These are phyloP conservation scores for Arabidopsis thaliana DNA, from an alignment of 345 rosid genomes.

Conservation along the genomic window DNA sequence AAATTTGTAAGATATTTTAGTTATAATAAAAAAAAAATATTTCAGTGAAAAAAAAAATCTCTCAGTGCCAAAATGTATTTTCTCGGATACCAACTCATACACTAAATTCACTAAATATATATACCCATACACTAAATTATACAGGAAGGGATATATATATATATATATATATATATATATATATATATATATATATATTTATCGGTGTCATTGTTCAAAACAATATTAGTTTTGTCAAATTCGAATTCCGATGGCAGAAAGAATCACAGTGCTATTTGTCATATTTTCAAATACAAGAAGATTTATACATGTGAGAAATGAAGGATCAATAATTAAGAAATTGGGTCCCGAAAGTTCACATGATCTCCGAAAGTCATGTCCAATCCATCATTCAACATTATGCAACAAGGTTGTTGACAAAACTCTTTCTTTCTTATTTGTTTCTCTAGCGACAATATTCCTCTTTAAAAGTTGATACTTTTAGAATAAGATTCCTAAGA, in stretches of 20 bases:
- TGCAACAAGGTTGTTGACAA: conserved; percentile 40
- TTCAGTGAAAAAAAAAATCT: no score
- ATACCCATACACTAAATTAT: no score
- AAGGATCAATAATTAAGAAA: conserved; percentile 31
- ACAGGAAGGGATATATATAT: no score
- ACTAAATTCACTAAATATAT: no score
- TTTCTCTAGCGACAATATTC: conserved; percentile 19
- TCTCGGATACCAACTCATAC: no score
- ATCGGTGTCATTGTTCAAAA: no score
- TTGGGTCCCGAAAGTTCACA: conserved; percentile 58
- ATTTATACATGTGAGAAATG: conserved; percentile 14
- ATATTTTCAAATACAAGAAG: not conserved
- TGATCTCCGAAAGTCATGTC: conserved; percentile 49
- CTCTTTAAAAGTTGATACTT: conserved; percentile 23
- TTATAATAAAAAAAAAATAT: no score
- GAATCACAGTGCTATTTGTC: conserved; percentile 5
- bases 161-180: no score
- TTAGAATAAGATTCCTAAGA: conserved; percentile 32
- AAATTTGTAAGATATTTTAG: no score
- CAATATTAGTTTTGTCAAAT: not conserved
- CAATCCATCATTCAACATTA: conserved; percentile 53
- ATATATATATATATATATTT: no score
- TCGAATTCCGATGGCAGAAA: not conserved
- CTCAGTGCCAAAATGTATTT: no score
- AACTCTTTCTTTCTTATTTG: conserved; percentile 6